These are phyloP conservation scores for Ustilago trichophora DNA, from an alignment of 1,284 basidiomycete species.

Conservation along the genomic window DNA sequence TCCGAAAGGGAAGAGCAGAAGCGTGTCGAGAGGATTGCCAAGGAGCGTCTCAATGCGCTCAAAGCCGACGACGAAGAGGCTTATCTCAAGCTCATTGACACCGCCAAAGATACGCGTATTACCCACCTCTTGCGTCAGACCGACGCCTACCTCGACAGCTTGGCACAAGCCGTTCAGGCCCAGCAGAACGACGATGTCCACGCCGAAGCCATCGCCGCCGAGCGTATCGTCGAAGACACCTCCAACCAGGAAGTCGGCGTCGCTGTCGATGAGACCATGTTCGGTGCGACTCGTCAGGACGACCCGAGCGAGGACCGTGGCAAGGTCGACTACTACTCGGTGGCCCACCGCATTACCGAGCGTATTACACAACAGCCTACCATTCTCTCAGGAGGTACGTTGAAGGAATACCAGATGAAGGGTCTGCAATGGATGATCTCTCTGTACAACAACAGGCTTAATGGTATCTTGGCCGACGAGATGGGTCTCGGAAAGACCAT, in stretches of 20 bases:
- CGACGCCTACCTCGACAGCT: constrained; percentile 90
- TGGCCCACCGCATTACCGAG: constrained; percentile 93
- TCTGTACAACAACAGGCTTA: constrained; percentile 66
- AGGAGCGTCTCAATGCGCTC: constrained; percentile 97
- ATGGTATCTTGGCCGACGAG: constrained; percentile 66
- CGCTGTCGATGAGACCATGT: constrained; percentile 83
- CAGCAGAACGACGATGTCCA: constrained; percentile 82
- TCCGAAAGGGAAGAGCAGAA: constrained; percentile 71
- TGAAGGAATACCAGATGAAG: constrained; percentile 67
- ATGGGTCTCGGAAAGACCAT: constrained; percentile 67
- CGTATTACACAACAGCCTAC: constrained; percentile 83
- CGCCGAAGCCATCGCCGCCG: constrained; percentile 61
- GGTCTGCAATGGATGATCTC: constrained; percentile 67
- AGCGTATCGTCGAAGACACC: constrained; percentile 42
- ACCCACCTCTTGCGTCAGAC: constrained; percentile 95
- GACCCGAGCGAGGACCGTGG: constrained; percentile 72
- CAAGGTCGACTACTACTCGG: constrained; percentile 95
- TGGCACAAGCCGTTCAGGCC: constrained; percentile 91
- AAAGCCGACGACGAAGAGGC: constrained; percentile 99
- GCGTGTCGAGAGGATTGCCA: constrained; percentile 91
- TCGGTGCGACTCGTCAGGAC: constrained; percentile 79
- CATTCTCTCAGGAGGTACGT: constrained; percentile 73
- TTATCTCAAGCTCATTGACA: constrained; percentile 98
- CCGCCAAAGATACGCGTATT: constrained; percentile 98
- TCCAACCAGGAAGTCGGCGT: constrained; percentile 61